Conservation (phyloP, 768 basidiomycete genomes). For the Boletus rufocinnamomeus region DNA sequence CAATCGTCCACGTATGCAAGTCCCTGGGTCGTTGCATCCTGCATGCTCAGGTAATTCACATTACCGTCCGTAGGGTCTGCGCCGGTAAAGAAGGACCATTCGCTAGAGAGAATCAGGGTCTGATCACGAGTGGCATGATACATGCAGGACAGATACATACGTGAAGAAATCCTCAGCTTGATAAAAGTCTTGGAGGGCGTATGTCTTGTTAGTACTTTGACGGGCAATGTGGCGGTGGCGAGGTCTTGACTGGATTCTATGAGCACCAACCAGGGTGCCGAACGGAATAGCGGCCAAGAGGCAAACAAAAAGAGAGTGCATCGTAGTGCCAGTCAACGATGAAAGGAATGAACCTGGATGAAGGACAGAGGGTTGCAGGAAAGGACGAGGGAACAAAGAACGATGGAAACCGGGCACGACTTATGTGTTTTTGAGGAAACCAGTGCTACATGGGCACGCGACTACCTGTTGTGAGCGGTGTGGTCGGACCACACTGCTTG, state of each 20-base stretch:
- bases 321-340: constrained; percentile 18
- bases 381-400: neutral
- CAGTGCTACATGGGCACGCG: constrained; percentile 4
- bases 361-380: neutral
- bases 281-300: constrained; percentile 37
- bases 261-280: constrained; percentile 41
- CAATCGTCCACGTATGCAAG: constrained; percentile 61
- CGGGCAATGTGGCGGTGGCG: constrained; percentile 33
- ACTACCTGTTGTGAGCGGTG: neutral
- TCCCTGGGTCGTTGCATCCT: constrained; percentile 49
- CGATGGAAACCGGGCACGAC: neutral
- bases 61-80: constrained; percentile 70
- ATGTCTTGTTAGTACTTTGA: constrained; percentile 31
- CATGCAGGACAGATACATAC: constrained; percentile 38
- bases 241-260: constrained; percentile 26
- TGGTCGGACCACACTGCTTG: constrained; percentile 4
- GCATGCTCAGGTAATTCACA: constrained; percentile 57
- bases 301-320: constrained; percentile 36
- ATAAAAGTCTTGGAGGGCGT: constrained; percentile 41
- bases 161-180: constrained; percentile 60
- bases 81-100: constrained; percentile 66
- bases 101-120: constrained; percentile 37
- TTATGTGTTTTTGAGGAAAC: constrained; percentile 7
- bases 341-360: constrained; percentile 13
- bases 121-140: neutral